Percentiles rank a stretch among this genome's conserved stretches.
These are phyloP conservation scores for Aethionema arabicum DNA, from an alignment of 345 rosid species.

Conservation along the genomic window DNA sequence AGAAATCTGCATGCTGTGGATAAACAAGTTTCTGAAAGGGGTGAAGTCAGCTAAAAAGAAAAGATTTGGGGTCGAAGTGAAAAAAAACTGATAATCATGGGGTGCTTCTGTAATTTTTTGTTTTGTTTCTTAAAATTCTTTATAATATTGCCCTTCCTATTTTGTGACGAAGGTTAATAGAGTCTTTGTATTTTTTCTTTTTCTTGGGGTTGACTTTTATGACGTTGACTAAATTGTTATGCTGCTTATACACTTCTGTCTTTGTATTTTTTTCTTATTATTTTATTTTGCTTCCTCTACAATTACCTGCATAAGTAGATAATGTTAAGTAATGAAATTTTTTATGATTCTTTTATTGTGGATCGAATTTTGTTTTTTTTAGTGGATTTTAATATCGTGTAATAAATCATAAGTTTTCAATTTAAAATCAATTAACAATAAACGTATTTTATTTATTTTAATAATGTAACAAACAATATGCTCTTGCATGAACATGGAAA, in stretches of 20 bases:
- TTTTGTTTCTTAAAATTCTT: slow-evolving; percentile 22
- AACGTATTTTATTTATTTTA: too few species aligned
- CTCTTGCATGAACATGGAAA: too few species aligned
- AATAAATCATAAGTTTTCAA: too few species aligned
- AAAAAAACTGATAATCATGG: slow-evolving; percentile 19
- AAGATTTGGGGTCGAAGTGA: slow-evolving; percentile 14
- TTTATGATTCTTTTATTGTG: too few species aligned
- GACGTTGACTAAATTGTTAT: slow-evolving; percentile 22
- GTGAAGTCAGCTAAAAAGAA: slow-evolving; percentile 5
- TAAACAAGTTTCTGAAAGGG: slow-evolving; percentile 17
- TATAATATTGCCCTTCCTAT: slow-evolving; percentile 27
- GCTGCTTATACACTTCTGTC: neutral
- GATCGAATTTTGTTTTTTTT: too few species aligned
- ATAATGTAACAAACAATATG: too few species aligned
- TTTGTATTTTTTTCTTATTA: slow-evolving; percentile 1
- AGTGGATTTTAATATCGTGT: too few species aligned
- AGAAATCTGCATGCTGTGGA: slow-evolving; percentile 42
- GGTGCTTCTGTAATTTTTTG: slow-evolving; percentile 34
- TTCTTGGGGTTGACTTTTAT: slow-evolving; percentile 11
- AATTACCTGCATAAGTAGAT: too few species aligned
- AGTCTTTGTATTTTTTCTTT: slow-evolving; percentile 24
- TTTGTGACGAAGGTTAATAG: slow-evolving; percentile 33
- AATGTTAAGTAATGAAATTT: too few species aligned
- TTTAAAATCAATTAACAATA: too few species aligned
- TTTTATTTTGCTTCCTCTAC: neutral